Evolutionary conservation across 2,329 filamentous ascomycete species (phyloP).

Genomic region (Botrytis squamosa): DNA sequence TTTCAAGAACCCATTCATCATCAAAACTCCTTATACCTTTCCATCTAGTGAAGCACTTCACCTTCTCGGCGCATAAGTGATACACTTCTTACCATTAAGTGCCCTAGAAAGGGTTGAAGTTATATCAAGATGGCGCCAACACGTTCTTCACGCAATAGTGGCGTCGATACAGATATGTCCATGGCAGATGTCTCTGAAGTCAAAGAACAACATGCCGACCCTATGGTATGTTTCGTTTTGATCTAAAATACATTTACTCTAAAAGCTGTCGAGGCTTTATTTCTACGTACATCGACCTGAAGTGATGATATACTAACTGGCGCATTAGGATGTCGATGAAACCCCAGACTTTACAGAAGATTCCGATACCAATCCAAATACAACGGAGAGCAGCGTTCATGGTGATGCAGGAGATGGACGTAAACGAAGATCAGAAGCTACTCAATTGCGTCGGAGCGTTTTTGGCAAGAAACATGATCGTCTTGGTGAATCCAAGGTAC

Average conservation of each 20-base stretch:
- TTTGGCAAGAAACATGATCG: conserved; percentile 94
- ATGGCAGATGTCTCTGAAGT: conserved; percentile 57
- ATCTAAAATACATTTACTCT: background rate
- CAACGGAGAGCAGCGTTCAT: conserved; percentile 77
- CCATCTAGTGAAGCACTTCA: background rate
- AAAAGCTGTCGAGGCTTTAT: background rate
- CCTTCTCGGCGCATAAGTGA: conserved; percentile 24
- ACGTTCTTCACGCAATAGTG: conserved; percentile 52
- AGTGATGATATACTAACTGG: conserved; percentile 14
- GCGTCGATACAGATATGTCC: conserved; percentile 52
- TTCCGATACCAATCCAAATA: conserved; percentile 66
- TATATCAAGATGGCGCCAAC: conserved; percentile 52
- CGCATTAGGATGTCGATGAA: conserved; percentile 58
- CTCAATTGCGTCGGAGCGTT: conserved; percentile 85
- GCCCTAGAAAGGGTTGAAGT: conserved; percentile 32
- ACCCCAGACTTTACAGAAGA: conserved; percentile 67
- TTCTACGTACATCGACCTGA: background rate
- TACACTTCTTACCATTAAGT: conserved; percentile 20
- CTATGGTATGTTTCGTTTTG: conserved; percentile 37
- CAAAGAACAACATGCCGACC: conserved; percentile 37
- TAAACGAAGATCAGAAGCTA: conserved; percentile 81
- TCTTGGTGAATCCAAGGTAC: conserved; percentile 87
- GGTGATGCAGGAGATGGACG: conserved; percentile 78
- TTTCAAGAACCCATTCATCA: conserved; percentile 21
- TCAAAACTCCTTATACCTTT: conserved; percentile 24